Conservation (phyloP, 2,329 filamentous ascomycete genomes). For the Botrytis fabae region DNA sequence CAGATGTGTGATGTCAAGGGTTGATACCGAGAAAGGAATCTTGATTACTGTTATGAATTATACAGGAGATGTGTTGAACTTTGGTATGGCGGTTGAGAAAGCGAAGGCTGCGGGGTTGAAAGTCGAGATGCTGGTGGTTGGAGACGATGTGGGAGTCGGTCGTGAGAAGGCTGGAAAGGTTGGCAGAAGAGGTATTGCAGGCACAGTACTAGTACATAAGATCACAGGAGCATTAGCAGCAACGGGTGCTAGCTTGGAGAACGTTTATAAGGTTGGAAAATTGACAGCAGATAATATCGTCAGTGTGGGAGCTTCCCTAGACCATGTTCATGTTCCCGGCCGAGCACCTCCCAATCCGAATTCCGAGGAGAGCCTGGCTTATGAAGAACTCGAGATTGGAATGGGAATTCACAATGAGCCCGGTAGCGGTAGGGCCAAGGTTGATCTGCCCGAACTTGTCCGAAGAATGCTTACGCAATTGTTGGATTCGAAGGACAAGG, state of each 20-base stretch:
- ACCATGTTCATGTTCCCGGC: slow-evolving; percentile 92
- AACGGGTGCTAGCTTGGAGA: slow-evolving; percentile 62
- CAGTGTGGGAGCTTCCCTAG: slow-evolving; percentile 80
- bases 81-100: slow-evolving; percentile 92
- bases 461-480: slow-evolving; percentile 66
- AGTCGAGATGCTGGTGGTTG: slow-evolving; percentile 88
- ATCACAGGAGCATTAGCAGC: slow-evolving; percentile 82
- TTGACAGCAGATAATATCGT: slow-evolving; percentile 74
- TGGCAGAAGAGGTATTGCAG: slow-evolving; percentile 84
- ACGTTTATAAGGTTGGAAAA: slow-evolving; percentile 72
- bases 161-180: slow-evolving; percentile 84
- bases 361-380: slow-evolving; percentile 56
- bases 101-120: slow-evolving; percentile 74
- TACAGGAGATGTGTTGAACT: slow-evolving; percentile 86
- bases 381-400: slow-evolving; percentile 61
- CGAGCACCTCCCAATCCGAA: slow-evolving; percentile 56
- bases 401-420: slow-evolving; percentile 74
- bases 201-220: slow-evolving; percentile 89
- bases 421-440: slow-evolving; percentile 52
- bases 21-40: slow-evolving; percentile 71
- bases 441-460: slow-evolving; percentile 51
- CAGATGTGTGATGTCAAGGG: slow-evolving; percentile 69
- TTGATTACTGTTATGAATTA: slow-evolving; percentile 96
- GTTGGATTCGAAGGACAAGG: slow-evolving; percentile 60
- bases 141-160: slow-evolving; percentile 89